These are phyloP conservation scores for Lentinula sp. DNA, from an alignment of 768 basidiomycete genomes.

Conservation along the genomic window DNA sequence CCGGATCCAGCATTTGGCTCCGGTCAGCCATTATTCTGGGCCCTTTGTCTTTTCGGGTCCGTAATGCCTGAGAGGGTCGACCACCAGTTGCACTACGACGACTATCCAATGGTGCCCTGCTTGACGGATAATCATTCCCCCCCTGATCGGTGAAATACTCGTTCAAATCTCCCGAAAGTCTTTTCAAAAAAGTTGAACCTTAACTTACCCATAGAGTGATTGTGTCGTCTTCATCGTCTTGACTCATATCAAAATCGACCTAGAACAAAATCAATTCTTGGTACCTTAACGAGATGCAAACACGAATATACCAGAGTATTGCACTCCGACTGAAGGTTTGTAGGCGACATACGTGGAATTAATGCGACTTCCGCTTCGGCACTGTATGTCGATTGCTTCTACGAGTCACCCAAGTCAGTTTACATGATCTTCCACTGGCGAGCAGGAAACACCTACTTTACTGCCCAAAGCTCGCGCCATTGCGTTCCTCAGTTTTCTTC, in stretches of 20 bases:
- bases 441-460: background rate
- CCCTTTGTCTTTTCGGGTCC: background rate
- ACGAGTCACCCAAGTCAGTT: background rate
- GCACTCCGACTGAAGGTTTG: background rate
- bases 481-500: background rate
- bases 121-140: background rate
- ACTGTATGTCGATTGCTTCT: background rate
- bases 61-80: background rate
- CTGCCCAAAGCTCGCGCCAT: background rate
- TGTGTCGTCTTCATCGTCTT: background rate
- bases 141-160: background rate
- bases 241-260: background rate
- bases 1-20: slow-evolving; percentile 25
- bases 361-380: background rate
- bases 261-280: background rate
- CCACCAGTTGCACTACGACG: background rate
- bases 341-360: background rate
- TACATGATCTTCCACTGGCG: background rate
- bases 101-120: background rate
- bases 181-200: background rate
- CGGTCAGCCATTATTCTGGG: background rate
- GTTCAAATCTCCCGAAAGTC: background rate
- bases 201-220: background rate
- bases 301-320: background rate
- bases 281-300: background rate